Percentiles rank a stretch among this genome's conserved stretches.
These are phyloP conservation scores for Symmetrospora coprosmae DNA, from an alignment of 768 basidiomycete genomes.

Conservation along the genomic window DNA sequence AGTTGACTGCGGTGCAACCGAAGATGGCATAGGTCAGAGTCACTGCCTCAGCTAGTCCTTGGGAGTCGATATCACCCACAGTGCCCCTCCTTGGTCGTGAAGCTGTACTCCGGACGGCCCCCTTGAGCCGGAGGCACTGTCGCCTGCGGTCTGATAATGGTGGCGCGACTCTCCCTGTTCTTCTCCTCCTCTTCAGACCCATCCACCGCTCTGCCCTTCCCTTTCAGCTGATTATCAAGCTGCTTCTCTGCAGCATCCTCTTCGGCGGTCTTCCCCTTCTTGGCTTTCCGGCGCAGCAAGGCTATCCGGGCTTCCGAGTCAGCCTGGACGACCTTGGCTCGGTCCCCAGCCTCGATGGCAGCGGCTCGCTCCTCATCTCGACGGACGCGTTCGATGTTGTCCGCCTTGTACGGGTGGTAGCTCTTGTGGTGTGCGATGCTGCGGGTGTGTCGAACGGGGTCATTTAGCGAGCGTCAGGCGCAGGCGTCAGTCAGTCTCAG, in stretches of 20 bases:
- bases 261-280: slow-evolving; percentile 20
- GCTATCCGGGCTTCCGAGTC: slow-evolving; percentile 22
- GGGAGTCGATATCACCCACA: not conserved
- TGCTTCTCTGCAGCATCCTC: slow-evolving; percentile 17
- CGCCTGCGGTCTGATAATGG: not conserved
- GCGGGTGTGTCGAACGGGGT: not conserved
- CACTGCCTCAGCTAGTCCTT: too few relatives aligned
- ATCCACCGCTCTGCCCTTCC: not conserved
- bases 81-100: slow-evolving; percentile 6
- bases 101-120: slow-evolving; percentile 20
- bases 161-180: not conserved
- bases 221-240: slow-evolving; percentile 8
- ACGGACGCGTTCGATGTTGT: slow-evolving; percentile 24
- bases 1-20: slow-evolving; percentile 32
- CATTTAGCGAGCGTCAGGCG: too few relatives aligned
- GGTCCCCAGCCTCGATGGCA: slow-evolving; percentile 12
- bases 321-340: slow-evolving; percentile 18
- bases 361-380: slow-evolving; percentile 22
- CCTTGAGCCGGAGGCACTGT: slow-evolving; percentile 6
- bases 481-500: not conserved
- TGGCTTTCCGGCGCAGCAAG: slow-evolving; percentile 4
- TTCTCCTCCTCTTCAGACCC: not conserved
- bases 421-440: slow-evolving; percentile 21
- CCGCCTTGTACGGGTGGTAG: slow-evolving; percentile 23
- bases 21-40: too few relatives aligned